phyloP scores from a whole-genome alignment of 768 basidiomycete species.

The Porphyrellus cyaneotinctus region DNA sequence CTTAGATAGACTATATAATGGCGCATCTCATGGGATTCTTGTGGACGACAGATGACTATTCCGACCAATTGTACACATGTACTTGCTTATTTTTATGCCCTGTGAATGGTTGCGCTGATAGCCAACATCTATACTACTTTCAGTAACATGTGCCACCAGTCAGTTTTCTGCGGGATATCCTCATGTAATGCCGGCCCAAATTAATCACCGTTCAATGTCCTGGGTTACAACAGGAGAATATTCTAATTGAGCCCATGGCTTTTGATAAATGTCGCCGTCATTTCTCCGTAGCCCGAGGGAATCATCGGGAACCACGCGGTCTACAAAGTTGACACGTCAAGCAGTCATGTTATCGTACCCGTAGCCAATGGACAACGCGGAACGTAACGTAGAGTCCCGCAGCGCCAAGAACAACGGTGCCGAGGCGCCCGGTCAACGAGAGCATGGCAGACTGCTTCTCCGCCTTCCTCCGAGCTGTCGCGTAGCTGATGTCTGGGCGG shows the following conservation, averaged over 20 bases:
- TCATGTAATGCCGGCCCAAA: slow-evolving; percentile 29
- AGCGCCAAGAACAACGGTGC: slow-evolving; percentile 41
- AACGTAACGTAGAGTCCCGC: slow-evolving; percentile 36
- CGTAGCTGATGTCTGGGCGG: slow-evolving; percentile 91
- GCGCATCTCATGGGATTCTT: slow-evolving; percentile 23
- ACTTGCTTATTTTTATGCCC: slow-evolving; percentile 31
- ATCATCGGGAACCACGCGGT: slow-evolving; percentile 32
- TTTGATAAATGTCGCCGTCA: slow-evolving; percentile 12
- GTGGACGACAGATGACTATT: slow-evolving; percentile 7
- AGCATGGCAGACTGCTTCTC: slow-evolving; percentile 66
- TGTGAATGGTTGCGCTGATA: slow-evolving; percentile 26
- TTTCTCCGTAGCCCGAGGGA: slow-evolving; percentile 25
- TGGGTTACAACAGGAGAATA: slow-evolving; percentile 16
- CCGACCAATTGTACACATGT: slow-evolving; percentile 17
- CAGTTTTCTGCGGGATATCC: slow-evolving; percentile 29
- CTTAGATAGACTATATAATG: slow-evolving; percentile 36
- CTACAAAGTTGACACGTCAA: slow-evolving; percentile 29
- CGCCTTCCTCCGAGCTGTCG: slow-evolving; percentile 69
- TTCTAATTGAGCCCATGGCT: slow-evolving; percentile 22
- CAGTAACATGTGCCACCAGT: slow-evolving; percentile 24
- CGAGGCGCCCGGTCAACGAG: slow-evolving; percentile 45
- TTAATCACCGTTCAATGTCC: slow-evolving; percentile 34
- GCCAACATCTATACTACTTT: slow-evolving; percentile 16
- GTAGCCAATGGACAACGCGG: slow-evolving; percentile 21
- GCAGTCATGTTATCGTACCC: slow-evolving; percentile 13